Base-by-base conservation (phyloP, 2,329 filamentous ascomycete species). In the Bipolaris sorokiniana region DNA sequence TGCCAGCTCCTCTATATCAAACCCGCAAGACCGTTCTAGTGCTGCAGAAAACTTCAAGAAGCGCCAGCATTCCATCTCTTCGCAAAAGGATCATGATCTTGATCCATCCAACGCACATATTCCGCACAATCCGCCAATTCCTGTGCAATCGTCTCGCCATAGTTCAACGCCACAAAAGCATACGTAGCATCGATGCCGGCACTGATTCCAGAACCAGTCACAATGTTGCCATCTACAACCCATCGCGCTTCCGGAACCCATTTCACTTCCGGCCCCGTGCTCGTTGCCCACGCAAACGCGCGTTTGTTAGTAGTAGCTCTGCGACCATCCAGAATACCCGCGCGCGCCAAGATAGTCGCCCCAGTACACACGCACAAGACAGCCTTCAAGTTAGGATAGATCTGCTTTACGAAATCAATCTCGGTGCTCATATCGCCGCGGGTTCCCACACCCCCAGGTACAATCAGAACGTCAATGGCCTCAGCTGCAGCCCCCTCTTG, bases 321-420 rank as follows among this genome's bases (percentile, higher is more conserved):
- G 46, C 77, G 78, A 0, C 84, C 83, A 55, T 88, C 81, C 18
- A 90, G 69, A 1, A 89, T 71, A 0, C 87, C 87, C 0, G 86
- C 76, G 28, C 77, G 75, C 0, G 86, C 87, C 0, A 83, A 80
- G 2, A 88, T 72, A 1, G 81, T 81, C 0, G 85, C 78, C 0
- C 88, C 88, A 0, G 86, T 90, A 71, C 88, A 90, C 1, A 90
- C 80, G 0, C 85, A 87, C 36, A 90, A 78, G 16, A 89, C 66
- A 52, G 84, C 82, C 58, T 83, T 63, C 7, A 88, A 71, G 18
- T 70, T 71, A 0, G 84, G 82, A 64, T 80, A 85, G 22, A 75
- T 72, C 0, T 72, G 69, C 28, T 71, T 68, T 28, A 87, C 76
- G 51, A 82, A 88, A 0, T 79, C 74, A 6, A 83, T 74, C 2